Conservation (phyloP, 31 red algal species). For the Asparagopsis taxiformis region DNA sequence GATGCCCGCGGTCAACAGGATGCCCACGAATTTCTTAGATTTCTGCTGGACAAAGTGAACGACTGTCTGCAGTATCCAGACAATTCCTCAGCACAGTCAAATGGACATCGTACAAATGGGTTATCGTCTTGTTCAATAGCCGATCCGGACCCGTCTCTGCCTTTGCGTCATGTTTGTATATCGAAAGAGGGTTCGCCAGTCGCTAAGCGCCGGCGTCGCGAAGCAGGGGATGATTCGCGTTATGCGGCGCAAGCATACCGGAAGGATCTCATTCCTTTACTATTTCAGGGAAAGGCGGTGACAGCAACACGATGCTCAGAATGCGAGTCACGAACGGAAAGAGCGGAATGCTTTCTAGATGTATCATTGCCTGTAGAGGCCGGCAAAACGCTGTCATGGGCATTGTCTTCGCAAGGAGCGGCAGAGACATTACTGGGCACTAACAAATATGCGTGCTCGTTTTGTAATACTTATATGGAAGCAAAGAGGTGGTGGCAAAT, state of each 20-base stretch:
- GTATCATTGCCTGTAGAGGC: constrained; percentile 79
- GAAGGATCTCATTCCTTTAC: constrained; percentile 25
- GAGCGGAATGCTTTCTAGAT: constrained; percentile 79
- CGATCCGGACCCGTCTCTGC: background rate
- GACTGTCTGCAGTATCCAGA: constrained; percentile 23
- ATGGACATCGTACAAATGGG: background rate
- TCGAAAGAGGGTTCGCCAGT: background rate
- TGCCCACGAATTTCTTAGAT: constrained; percentile 92
- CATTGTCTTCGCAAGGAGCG: constrained; percentile 52
- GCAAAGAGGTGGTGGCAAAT: constrained; percentile 89
- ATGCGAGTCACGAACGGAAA: constrained; percentile 60
- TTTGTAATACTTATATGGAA: constrained; percentile 83
- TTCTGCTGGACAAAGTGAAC: constrained; percentile 82
- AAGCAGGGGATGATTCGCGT: background rate
- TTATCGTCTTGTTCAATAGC: background rate
- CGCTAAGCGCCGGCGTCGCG: background rate
- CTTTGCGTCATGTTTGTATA: background rate
- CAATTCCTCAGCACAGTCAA: background rate
- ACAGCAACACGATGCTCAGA: constrained; percentile 84
- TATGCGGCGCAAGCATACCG: constrained; percentile 5
- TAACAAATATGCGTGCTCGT: constrained; percentile 84
- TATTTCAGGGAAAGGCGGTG: constrained; percentile 78
- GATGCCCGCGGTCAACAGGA: constrained; percentile 83
- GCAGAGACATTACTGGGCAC: constrained; percentile 57
- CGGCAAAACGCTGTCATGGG: constrained; percentile 69